Base-by-base conservation (phyloP, 2,329 filamentous ascomycete genomes). In the Phyllosticta citribraziliensis region DNA sequence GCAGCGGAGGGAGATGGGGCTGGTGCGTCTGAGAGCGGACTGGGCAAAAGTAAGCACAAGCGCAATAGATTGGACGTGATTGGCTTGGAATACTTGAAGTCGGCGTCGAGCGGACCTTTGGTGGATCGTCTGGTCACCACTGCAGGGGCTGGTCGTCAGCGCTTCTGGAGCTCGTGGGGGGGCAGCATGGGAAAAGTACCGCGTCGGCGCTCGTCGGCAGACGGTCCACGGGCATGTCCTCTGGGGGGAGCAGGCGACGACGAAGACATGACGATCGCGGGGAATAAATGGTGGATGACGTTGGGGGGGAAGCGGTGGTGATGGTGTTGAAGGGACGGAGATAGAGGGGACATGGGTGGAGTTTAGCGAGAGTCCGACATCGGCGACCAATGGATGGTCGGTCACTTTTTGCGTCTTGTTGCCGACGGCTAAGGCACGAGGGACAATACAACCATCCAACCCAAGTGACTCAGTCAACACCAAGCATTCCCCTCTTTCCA, bases 61-160 rank as follows among this genome's bases (percentile, higher is more conserved):
- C 22, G 50, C 65, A 70, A 70, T 63, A 66, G 67, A 51, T 69
- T 67, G 19, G 66, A 66, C 25, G 51, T 56, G 27, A 50, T 52
- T 57, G 64, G 56, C 50, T 50, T 51, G 22, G 73, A 85, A 75
- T 80, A 93, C 88, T 93, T 84, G 64, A 79, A 76, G 68, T 94
- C 68, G 57, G 62, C 64, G 60, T 74, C 90, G 20, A 96, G 78
- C 3, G 91, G 91, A 0, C 89, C 90, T 73, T 86, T 89, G 4
- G 90, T 94, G 53, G 87, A 82, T 52, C 87, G 84, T 57, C 87
- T 80, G 9, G 87, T 82, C 53, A 86, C 76, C n/a, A 81, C 75
- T 54, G 81, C 82, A 84, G 66, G 64, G 51, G 63, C 20, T 40
- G 35, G 53, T n/a, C 12, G 57, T 62, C 47, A 56, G 57, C 58